phyloP scores from a whole-genome alignment of 106 monocot species.

The Dioscorea zingiberensis region DNA sequence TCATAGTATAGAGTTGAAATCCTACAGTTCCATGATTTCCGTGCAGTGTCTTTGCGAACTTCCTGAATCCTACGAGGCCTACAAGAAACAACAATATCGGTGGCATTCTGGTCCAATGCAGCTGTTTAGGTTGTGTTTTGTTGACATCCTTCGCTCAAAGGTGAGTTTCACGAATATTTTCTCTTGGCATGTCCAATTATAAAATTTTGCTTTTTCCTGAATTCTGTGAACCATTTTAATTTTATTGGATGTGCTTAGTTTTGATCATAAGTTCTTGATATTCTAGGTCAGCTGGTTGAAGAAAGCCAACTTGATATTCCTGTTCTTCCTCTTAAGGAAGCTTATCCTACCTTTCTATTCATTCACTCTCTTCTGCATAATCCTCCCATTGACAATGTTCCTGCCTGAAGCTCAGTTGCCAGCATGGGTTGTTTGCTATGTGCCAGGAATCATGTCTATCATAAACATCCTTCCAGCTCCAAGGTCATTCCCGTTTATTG shows the following conservation, averaged over 20 bases:
- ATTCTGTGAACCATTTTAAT: no score
- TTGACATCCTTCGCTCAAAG: constrained; percentile 68
- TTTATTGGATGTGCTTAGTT: background rate
- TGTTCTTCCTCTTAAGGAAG: constrained; percentile 75
- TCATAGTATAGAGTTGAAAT: background rate
- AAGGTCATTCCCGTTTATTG: constrained; percentile 65
- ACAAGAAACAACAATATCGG: constrained; percentile 74
- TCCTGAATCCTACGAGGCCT: constrained; percentile 72
- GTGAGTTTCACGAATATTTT: constrained; percentile 8
- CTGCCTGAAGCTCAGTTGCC: constrained; percentile 74
- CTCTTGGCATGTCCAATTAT: background rate
- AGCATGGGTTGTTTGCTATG: constrained; percentile 72
- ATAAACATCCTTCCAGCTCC: constrained; percentile 66
- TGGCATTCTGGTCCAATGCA: constrained; percentile 93
- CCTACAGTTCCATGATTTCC: background rate
- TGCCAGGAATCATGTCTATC: constrained; percentile 64
- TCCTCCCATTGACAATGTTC: constrained; percentile 80
- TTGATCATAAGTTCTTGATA: background rate
- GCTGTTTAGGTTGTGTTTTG: constrained; percentile 56
- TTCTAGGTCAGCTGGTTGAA: constrained; percentile 53
- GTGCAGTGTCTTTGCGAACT: constrained; percentile 72
- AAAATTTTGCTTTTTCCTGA: no score
- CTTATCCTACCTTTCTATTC: constrained; percentile 76
- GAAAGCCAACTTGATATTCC: constrained; percentile 64
- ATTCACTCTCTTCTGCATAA: constrained; percentile 69